Evolutionary conservation across 208 protist species (phyloP).

Genomic region (Endotrypanum monterogeii): DNA sequence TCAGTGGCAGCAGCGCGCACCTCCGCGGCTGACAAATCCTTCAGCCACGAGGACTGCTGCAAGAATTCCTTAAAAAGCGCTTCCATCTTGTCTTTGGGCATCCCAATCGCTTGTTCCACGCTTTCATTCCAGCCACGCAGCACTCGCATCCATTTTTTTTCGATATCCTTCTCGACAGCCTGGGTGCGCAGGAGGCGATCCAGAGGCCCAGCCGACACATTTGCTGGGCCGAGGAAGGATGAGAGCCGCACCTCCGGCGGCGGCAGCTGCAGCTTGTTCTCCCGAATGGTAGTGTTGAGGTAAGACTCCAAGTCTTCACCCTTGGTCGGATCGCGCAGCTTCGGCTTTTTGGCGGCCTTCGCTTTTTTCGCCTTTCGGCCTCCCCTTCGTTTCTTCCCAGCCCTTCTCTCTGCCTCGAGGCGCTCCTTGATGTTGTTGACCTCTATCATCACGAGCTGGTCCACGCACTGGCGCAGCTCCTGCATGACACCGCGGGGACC

Average conservation of each 20-base stretch:
- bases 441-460: constrained; percentile 92
- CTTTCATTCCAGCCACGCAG: constrained; percentile 78
- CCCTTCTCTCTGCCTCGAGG: constrained; percentile 77
- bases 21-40: constrained; percentile 80
- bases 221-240: constrained; percentile 72
- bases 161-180: constrained; percentile 73
- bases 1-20: constrained; percentile 74
- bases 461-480: constrained; percentile 88
- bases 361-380: constrained; percentile 59
- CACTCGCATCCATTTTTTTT: constrained; percentile 89
- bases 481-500: constrained; percentile 88
- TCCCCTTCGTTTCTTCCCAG: constrained; percentile 37
- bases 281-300: constrained; percentile 75
- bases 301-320: constrained; percentile 82
- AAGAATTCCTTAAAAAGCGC: constrained; percentile 68
- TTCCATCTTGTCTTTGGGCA: constrained; percentile 82
- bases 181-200: constrained; percentile 39
- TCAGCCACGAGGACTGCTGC: constrained; percentile 62
- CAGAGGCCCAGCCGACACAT: constrained; percentile 61
- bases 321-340: constrained; percentile 85
- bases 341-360: constrained; percentile 79
- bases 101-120: constrained; percentile 70
- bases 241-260: constrained; percentile 43
- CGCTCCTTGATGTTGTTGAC: constrained; percentile 90
- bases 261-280: constrained; percentile 86